These are phyloP conservation scores for Backusella macrospora DNA, from an alignment of 192 early-diverging fungal genomes.

Conservation along the genomic window DNA sequence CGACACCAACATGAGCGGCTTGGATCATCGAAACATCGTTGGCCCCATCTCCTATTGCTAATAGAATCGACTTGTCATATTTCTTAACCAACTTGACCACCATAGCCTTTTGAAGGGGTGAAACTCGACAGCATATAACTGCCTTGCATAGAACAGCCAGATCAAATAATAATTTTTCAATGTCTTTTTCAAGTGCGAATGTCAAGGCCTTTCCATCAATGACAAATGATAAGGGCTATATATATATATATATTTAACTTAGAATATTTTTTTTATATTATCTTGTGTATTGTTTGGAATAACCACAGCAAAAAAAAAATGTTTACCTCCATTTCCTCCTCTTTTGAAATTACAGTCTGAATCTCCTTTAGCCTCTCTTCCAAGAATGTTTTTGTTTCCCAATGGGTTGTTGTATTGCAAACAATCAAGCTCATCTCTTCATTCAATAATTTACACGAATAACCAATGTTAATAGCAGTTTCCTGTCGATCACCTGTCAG, in stretches of 20 bases:
- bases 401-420: constrained; percentile 89
- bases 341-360: constrained; percentile 44
- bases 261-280: not conserved
- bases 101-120: constrained; percentile 96
- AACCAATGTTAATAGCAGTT: constrained; percentile 99
- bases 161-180: constrained; percentile 81
- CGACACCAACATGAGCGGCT: constrained; percentile 97
- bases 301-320: too few relatives aligned
- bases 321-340: constrained; percentile 17
- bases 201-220: constrained; percentile 94
- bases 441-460: constrained; percentile 93
- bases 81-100: constrained; percentile 98
- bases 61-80: constrained; percentile 81
- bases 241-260: not conserved
- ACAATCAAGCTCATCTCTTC: constrained; percentile 96
- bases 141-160: constrained; percentile 92
- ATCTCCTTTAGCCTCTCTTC: constrained; percentile 85
- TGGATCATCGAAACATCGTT: constrained; percentile 99
- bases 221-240: constrained; percentile 78
- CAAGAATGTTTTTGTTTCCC: constrained; percentile 91
- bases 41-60: constrained; percentile 98
- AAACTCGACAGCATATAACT: constrained; percentile 98
- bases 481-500: constrained; percentile 98
- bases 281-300: too few relatives aligned
- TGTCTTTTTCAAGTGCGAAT: constrained; percentile 90